A percentile compares a stretch with the other conserved stretches of the same genome.
These are phyloP conservation scores for Didymellaceae sp. DNA, from an alignment of 2,329 filamentous ascomycete genomes.

Conservation along the genomic window DNA sequence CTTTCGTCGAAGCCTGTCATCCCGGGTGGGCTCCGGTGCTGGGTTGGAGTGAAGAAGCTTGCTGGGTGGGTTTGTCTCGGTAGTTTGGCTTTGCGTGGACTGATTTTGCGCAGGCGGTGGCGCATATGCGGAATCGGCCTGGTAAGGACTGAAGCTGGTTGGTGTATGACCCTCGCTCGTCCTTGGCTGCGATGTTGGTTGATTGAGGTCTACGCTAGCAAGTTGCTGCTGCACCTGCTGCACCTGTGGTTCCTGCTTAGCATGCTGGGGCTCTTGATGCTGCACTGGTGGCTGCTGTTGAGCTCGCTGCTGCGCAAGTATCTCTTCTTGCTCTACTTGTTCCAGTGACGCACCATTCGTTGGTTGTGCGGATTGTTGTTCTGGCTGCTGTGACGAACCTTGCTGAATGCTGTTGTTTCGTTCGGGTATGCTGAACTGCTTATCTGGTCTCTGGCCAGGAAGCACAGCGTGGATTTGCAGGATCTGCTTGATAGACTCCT, in stretches of 20 bases:
- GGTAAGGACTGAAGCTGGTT: constrained; percentile 9
- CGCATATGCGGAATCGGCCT: constrained; percentile 1
- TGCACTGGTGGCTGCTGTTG: constrained; percentile 1
- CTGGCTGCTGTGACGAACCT: constrained; percentile 1
- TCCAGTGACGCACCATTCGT: constrained; percentile 9
- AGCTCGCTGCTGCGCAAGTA: constrained; percentile 8
- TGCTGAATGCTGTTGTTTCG: constrained; percentile 44
- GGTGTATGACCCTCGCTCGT: constrained; percentile 3
- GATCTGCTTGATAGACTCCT: constrained; percentile 80
- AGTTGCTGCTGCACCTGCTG: constrained; percentile 18
- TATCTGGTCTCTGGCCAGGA: constrained; percentile 70
- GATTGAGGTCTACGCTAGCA: constrained; percentile 13
- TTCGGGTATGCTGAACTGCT: constrained; percentile 64
- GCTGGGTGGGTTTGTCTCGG: constrained; percentile 33
- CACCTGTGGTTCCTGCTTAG: constrained; percentile 13
- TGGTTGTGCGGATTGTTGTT: constrained; percentile 6
- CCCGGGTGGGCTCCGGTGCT: constrained; percentile 21
- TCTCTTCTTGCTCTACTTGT: constrained; percentile 4
- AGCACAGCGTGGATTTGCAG: constrained; percentile 85
- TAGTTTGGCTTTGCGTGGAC: constrained; percentile 9
- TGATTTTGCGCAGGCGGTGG: constrained; percentile 2
- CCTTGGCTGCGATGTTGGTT: constrained; percentile 18
- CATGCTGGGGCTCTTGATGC: constrained; percentile 1
- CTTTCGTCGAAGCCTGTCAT: constrained; percentile 38
- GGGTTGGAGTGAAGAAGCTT: constrained; percentile 38